Evolutionary conservation across 345 rosid genomes (phyloP), one percentile per base, ranked within the genome.

Genomic region (Cochlearia excelsa): DNA sequence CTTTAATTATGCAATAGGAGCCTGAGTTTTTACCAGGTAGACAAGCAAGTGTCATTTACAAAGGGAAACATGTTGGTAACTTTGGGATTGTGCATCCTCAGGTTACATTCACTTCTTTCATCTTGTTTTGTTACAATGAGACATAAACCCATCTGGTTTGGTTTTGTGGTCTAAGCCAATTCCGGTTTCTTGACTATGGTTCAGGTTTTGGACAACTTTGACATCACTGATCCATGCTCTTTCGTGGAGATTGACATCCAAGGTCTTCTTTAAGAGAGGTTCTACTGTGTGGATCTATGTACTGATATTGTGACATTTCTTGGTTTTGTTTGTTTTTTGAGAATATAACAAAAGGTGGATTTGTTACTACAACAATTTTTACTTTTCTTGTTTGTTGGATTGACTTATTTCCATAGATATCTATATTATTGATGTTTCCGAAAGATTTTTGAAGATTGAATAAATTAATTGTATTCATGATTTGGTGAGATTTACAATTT

Each of bases 81-180:
- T 91, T 90, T 60, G 97, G 97, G 30, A 87, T 87, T 2, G 96
- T 90, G 66, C 96, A 87, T 41, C 97, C 94, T 30, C 75, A 84
- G 94, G 97, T 87, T 38, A 39, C n/a, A 39, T n/a, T n/a, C 33
- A 3, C 43, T 2, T 45, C 31, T 7, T 16, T 4, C 50, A 30
- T 57, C 39, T 44, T 58, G 61, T 44, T 45, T 33, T 5, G 51
- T 23, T 30, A 4, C 6, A 39, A 1, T 7, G 33, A 33, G 33
- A 56, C 26, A 1, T 27, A 7, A 9, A 43, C 2, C 26, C 9
- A 46, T 37, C 31, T 7, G 40, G 33, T 59, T 34, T 35, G 34
- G 44, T 46, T 16, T 34, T 34, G n/a, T 35, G 43, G 3, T 26
- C 26, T 9, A 45, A 37, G 10, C 50, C 44, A n/a, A 38, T 9